Base-by-base conservation (phyloP, 2,329 filamentous ascomycete genomes). In the Botryotinia calthae region DNA sequence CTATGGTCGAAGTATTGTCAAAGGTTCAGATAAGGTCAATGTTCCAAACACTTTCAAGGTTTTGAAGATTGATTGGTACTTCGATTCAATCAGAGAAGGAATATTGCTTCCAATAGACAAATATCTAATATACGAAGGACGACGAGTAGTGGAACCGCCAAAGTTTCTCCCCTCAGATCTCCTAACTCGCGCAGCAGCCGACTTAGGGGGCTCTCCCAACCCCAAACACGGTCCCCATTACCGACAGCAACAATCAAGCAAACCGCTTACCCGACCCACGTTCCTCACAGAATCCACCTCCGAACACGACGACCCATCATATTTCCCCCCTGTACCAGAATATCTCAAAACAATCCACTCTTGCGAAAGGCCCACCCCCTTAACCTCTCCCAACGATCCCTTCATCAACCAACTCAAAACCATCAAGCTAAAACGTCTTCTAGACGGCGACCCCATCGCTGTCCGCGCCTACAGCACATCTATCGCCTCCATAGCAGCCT, bases 401-500 rank as follows among this genome's bases (percentile, higher is more conserved):
- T 98, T 99, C 80, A 88, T 98, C 59, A 82, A 87, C 0, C 86
- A 92, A 74, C 86, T 99, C 8, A 88, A 90, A 77, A 90, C 91
- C 73, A 93, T 98, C 76, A 89, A 91, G 63, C 88, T 88, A 2
- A 86, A 91, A 3, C 88, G 95, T 34, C 86, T 89, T 25, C 84
- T 98, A 2, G 90, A 87, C 1, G 88, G 89, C 14, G 94, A 98
- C 77, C 86, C 92, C 64, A 89, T 97, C 73, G 94, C 93, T 2
- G 89, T 95, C 0, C 88, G 94, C 66, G 94, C 95, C 0, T 98
- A 98, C 80, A 95, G 92, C 44, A 94, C 92, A 2, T 90, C 92
- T 20, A 97, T 98, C 76, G 94, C 96, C 9, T 84, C 93, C 0
- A 82, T 99, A 28, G 89, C 93, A 5, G 93, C 95, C 0, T 98